phyloP scores from a whole-genome alignment of 768 basidiomycete genomes.

The Paxillus rubicundulus region DNA sequence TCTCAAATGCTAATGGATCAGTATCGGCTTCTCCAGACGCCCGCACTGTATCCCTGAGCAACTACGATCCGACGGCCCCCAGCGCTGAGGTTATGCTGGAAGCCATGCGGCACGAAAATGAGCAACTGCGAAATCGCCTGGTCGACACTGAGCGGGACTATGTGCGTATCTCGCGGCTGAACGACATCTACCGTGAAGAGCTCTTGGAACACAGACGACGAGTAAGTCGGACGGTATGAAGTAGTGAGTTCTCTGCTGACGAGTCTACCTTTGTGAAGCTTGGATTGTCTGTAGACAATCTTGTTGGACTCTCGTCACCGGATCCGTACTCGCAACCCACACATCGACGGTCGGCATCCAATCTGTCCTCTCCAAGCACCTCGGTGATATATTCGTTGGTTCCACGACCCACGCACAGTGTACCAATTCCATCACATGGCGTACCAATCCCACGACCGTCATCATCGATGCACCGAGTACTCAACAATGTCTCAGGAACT shows the following conservation, averaged over 20 bases:
- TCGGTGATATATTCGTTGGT: slow-evolving; percentile 19
- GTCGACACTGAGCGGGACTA: slow-evolving; percentile 78
- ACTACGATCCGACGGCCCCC: slow-evolving; percentile 35
- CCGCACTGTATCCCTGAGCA: slow-evolving; percentile 8
- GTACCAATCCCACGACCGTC: slow-evolving; percentile 77
- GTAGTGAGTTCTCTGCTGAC: not conserved
- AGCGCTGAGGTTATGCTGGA: slow-evolving; percentile 63
- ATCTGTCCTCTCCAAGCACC: slow-evolving; percentile 28
- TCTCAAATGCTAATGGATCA: slow-evolving; percentile 18
- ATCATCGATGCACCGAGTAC: slow-evolving; percentile 59
- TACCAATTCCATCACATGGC: slow-evolving; percentile 67
- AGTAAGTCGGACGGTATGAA: slow-evolving; percentile 44
- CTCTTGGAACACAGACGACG: slow-evolving; percentile 72
- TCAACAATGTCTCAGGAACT: slow-evolving; percentile 44
- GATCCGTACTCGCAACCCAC: slow-evolving; percentile 74
- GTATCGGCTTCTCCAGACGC: slow-evolving; percentile 30
- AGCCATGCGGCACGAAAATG: slow-evolving; percentile 77
- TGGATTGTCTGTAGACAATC: slow-evolving; percentile 73
- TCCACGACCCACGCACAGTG: slow-evolving; percentile 44
- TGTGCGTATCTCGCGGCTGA: slow-evolving; percentile 67
- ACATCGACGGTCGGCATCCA: slow-evolving; percentile 53
- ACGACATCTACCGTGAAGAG: slow-evolving; percentile 84
- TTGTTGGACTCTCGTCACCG: slow-evolving; percentile 64
- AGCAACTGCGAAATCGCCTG: slow-evolving; percentile 61
- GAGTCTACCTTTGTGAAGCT: slow-evolving; percentile 41